Base-by-base conservation (phyloP, 352 stramenopile genomes). In the Blastocystis hominis region DNA sequence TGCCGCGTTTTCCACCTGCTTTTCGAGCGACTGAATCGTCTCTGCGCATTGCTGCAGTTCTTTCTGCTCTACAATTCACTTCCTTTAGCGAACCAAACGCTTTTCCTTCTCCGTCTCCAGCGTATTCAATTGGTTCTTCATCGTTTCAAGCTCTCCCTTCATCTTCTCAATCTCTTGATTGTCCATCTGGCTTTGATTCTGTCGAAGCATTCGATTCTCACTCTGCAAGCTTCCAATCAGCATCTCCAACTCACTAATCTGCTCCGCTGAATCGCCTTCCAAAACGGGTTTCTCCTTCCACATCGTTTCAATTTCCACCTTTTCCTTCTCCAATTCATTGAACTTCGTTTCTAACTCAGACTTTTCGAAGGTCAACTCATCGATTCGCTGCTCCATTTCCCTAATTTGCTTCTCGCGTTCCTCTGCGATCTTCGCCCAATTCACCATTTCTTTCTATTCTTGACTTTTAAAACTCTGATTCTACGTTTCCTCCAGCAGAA, bases 291-390 rank as follows among this genome's bases (percentile, higher is more conserved):
- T 36, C 40, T 77, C 66, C n/a, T 77, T 46, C 30, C 20, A 53
- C 9, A 77, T 40, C n/a, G 44, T 4, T 24, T 77, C 66, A 20
- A 77, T 77, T 56, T 77, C 66, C 15, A 56, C 66, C n/a, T 40
- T 55, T 55, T 77, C 34, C 3, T 53, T 40, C 24, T 59, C 55
- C 0, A 15, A 9, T 6, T 54, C 1, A 55, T 55, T 77, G 6
- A 77, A 30, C 10, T 54, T 46, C 0, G 15, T 56, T 54, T 77
- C 66, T 34, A 77, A 3, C 40, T 15, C 17, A 24, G 53, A 30
- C n/a, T 77, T 77, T 17, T 77, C 50, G 9, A 84, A 53, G 4
- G 62, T 17, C 40, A 68, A 15, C 24, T 84, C 72, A 46, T 84
- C 72, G 17, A 53, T 44, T 44, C 54, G 50, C 36, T 50, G 50